A percentile compares a stretch with the other conserved stretches of the same genome.
These are phyloP conservation scores for Malassezia vespertilionis DNA, from an alignment of 1,284 basidiomycete genomes.

Conservation along the genomic window DNA sequence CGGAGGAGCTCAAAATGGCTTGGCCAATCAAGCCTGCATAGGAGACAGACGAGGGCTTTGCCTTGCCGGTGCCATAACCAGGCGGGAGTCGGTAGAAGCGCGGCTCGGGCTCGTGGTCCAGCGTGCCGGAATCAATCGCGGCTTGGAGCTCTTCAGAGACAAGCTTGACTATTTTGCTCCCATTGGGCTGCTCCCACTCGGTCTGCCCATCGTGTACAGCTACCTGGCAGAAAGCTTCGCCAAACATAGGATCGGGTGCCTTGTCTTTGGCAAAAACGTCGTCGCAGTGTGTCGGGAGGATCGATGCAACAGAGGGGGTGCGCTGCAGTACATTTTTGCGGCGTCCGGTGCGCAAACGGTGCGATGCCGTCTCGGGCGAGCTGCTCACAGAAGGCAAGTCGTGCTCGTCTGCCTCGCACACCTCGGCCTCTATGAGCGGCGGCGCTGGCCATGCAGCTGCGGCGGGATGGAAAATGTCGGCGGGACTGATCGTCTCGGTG, in stretches of 20 bases:
- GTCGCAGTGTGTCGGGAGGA: constrained; percentile 13
- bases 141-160: constrained; percentile 43
- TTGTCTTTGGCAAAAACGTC: constrained; percentile 12
- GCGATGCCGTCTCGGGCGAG: not conserved
- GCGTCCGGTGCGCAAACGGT: constrained; percentile 2
- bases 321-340: constrained; percentile 3
- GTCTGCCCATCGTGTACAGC: constrained; percentile 18
- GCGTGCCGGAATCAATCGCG: constrained; percentile 34
- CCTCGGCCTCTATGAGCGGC: too few species aligned
- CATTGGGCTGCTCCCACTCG: constrained; percentile 43
- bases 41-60: constrained; percentile 51
- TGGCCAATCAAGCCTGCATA: constrained; percentile 94
- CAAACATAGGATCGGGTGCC: too few species aligned
- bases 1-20: constrained; percentile 72
- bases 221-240: too few species aligned
- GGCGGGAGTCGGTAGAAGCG: constrained; percentile 42
- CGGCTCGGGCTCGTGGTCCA: constrained; percentile 34
- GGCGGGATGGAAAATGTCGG: constrained; percentile 30
- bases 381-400: not conserved
- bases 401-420: constrained; percentile 1
- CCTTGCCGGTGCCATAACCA: constrained; percentile 30
- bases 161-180: constrained; percentile 40
- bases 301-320: not conserved
- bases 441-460: not conserved
- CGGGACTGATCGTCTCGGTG: constrained; percentile 40